These are phyloP conservation scores for Leucosporidium scottii DNA, from an alignment of 768 basidiomycete species.

Conservation along the genomic window DNA sequence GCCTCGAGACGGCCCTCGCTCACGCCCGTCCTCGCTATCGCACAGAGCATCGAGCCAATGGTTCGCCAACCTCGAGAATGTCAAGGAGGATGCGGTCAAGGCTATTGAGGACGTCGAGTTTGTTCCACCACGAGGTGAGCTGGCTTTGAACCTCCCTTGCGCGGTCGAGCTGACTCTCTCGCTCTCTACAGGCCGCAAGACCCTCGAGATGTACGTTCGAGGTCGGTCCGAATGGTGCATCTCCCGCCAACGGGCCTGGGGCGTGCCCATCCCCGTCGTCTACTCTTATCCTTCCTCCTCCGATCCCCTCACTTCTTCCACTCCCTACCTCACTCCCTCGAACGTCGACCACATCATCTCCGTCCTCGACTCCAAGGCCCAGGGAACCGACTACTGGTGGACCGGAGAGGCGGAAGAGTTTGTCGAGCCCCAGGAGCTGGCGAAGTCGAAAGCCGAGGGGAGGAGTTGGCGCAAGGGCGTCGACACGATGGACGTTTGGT, in stretches of 20 bases:
- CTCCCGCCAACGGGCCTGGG: slow-evolving; percentile 94
- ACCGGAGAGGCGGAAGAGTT: slow-evolving; percentile 75
- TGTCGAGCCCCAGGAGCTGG: slow-evolving; percentile 55
- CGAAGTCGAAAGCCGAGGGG: slow-evolving; percentile 41
- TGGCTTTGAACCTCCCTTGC: neutral
- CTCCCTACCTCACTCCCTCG: slow-evolving; percentile 56
- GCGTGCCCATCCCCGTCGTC: slow-evolving; percentile 87
- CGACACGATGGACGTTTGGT: slow-evolving; percentile 99
- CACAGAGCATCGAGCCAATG: slow-evolving; percentile 85
- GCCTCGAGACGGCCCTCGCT: neutral
- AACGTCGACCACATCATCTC: slow-evolving; percentile 68
- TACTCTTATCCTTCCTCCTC: slow-evolving; percentile 41
- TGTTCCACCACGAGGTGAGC: slow-evolving; percentile 65
- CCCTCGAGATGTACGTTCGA: slow-evolving; percentile 76
- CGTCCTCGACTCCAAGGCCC: slow-evolving; percentile 65
- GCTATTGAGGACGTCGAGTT: slow-evolving; percentile 67
- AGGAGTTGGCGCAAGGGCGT: slow-evolving; percentile 66
- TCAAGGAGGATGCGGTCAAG: slow-evolving; percentile 67
- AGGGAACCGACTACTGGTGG: slow-evolving; percentile 87
- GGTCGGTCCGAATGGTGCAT: slow-evolving; percentile 98
- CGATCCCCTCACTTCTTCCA: slow-evolving; percentile 1
- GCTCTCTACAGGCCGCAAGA: slow-evolving; percentile 60
- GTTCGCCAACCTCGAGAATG: slow-evolving; percentile 84
- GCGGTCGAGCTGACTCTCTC: neutral
- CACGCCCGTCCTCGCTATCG: neutral